Evolutionary conservation across 768 basidiomycete species (phyloP).

Genomic region (Mycena chlorophos): DNA sequence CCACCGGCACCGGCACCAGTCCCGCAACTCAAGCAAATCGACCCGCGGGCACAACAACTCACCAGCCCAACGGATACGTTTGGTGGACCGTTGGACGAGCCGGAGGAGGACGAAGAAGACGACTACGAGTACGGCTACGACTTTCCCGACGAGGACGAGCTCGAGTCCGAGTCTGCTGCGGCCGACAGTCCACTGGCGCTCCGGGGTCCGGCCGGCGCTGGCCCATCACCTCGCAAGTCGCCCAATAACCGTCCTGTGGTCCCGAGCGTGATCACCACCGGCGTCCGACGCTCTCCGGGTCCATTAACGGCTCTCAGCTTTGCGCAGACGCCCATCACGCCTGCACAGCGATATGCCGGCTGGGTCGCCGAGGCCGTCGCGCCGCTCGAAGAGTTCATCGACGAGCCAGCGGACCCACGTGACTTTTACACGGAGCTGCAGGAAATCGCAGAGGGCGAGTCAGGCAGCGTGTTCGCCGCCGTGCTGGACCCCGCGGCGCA

Average conservation of each 20-base stretch:
- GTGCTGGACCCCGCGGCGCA: slow-evolving; percentile 32
- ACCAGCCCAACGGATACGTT: slow-evolving; percentile 39
- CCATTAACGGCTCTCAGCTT: slow-evolving; percentile 24
- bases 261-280: slow-evolving; percentile 40
- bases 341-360: slow-evolving; percentile 52
- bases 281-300: slow-evolving; percentile 23
- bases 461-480: slow-evolving; percentile 63
- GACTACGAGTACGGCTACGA: slow-evolving; percentile 23
- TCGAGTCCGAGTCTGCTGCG: slow-evolving; percentile 10
- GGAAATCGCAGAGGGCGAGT: slow-evolving; percentile 85
- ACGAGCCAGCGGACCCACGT: slow-evolving; percentile 60
- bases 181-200: slow-evolving; percentile 10
- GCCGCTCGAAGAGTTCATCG: slow-evolving; percentile 63
- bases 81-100: slow-evolving; percentile 29
- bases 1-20: not conserved
- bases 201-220: not conserved
- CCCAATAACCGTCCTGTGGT: slow-evolving; percentile 20
- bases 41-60: slow-evolving; percentile 25
- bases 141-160: slow-evolving; percentile 18
- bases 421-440: slow-evolving; percentile 65
- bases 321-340: slow-evolving; percentile 26
- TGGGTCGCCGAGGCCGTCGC: slow-evolving; percentile 64
- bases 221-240: slow-evolving; percentile 9
- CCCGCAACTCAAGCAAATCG: not conserved
- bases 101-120: slow-evolving; percentile 19